These are phyloP conservation scores for Trypanosoma mega DNA, from an alignment of 208 protist species.

Conservation along the genomic window DNA sequence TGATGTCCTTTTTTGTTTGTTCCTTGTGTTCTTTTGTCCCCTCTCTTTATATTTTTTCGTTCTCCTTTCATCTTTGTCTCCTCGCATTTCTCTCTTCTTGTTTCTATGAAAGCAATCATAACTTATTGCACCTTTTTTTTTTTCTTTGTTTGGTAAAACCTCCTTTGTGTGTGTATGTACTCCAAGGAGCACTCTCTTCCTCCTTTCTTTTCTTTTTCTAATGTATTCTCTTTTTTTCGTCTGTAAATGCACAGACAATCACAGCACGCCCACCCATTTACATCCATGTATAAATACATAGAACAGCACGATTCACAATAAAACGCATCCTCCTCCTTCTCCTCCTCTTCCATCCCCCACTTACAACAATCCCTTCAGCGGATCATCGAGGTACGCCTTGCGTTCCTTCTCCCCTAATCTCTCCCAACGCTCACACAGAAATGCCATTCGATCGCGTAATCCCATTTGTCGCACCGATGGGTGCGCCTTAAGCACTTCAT, in stretches of 20 bases:
- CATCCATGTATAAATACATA: too few species aligned
- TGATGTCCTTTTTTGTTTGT: not conserved
- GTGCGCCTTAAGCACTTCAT: conserved; percentile 76
- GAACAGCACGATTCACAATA: too few species aligned
- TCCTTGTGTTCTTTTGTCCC: not conserved
- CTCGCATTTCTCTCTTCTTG: too few species aligned
- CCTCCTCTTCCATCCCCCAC: not conserved
- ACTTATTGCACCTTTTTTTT: too few species aligned
- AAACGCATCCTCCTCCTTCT: too few species aligned
- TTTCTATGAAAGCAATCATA: not conserved
- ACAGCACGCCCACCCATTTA: too few species aligned
- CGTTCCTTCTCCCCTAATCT: conserved; percentile 61
- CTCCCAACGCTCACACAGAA: conserved; percentile 70
- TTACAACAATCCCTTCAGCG: conserved; percentile 79
- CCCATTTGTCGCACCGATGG: conserved; percentile 83
- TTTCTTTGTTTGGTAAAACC: too few species aligned
- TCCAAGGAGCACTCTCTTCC: too few species aligned
- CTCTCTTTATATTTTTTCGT: not conserved
- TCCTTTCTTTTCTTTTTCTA: too few species aligned
- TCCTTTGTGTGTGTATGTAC: too few species aligned
- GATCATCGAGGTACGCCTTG: conserved; percentile 72
- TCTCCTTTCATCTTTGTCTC: not conserved
- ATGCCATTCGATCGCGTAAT: conserved; percentile 85
- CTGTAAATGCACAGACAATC: too few species aligned
- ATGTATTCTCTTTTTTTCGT: too few species aligned